These are phyloP conservation scores for Wallacemonas sp. DNA, from an alignment of 208 protist species.

Conservation along the genomic window DNA sequence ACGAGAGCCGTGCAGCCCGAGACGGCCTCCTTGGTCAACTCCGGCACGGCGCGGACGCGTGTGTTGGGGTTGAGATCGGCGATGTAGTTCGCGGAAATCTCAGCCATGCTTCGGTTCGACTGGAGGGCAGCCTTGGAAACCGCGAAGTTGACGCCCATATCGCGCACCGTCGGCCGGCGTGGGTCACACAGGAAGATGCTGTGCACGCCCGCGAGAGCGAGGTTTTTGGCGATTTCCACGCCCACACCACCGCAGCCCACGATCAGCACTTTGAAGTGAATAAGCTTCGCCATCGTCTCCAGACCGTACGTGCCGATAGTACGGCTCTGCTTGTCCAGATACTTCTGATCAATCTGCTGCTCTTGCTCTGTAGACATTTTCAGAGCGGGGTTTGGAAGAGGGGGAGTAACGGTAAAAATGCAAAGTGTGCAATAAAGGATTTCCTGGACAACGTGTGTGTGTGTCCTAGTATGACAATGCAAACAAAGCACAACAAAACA, in stretches of 20 bases:
- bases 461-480: too few relatives aligned
- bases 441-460: too few relatives aligned
- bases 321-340: slow-evolving; percentile 90
- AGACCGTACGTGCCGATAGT: slow-evolving; percentile 92
- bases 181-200: slow-evolving; percentile 86
- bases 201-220: slow-evolving; percentile 85
- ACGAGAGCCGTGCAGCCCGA: slow-evolving; percentile 55
- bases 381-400: not conserved
- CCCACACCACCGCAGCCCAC: slow-evolving; percentile 90
- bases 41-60: slow-evolving; percentile 51
- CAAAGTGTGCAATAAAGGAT: too few relatives aligned
- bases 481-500: too few relatives aligned
- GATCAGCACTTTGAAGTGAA: slow-evolving; percentile 90
- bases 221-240: slow-evolving; percentile 92
- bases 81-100: slow-evolving; percentile 64
- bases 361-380: slow-evolving; percentile 21
- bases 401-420: slow-evolving; percentile 3
- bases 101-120: slow-evolving; percentile 52
- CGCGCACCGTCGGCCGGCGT: slow-evolving; percentile 30
- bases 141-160: slow-evolving; percentile 93
- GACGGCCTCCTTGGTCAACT: slow-evolving; percentile 59
- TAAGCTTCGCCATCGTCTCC: slow-evolving; percentile 92
- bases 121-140: slow-evolving; percentile 60
- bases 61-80: slow-evolving; percentile 91
- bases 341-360: slow-evolving; percentile 70